phyloP scores from a whole-genome alignment of 148 eudicot genomes.

The Dysphania ambrosioides region DNA sequence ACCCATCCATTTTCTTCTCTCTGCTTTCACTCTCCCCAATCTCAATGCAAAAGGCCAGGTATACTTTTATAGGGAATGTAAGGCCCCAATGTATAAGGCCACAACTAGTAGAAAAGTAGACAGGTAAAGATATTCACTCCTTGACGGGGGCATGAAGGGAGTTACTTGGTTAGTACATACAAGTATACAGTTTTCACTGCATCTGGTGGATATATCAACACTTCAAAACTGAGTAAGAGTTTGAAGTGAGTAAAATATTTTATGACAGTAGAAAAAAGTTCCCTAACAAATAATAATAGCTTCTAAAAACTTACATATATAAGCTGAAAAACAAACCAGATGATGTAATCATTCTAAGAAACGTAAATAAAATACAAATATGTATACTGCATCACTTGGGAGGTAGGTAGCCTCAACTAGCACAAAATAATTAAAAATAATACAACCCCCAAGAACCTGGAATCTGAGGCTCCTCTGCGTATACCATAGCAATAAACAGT shows the following conservation, averaged over 20 bases:
- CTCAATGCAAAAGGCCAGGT: neutral
- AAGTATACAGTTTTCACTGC: neutral
- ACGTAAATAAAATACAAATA: slow-evolving; percentile 30
- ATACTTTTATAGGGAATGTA: neutral
- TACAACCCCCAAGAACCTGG: slow-evolving; percentile 36
- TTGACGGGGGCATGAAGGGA: neutral
- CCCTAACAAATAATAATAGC: slow-evolving; percentile 16
- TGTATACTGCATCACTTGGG: slow-evolving; percentile 28
- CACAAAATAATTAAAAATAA: slow-evolving; percentile 15
- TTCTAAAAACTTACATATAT: slow-evolving; percentile 21
- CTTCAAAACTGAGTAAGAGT: neutral
- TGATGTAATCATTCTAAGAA: slow-evolving; percentile 22
- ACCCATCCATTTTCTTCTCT: neutral
- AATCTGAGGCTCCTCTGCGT: slow-evolving; percentile 21
- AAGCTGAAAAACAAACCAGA: slow-evolving; percentile 26
- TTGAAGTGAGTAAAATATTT: neutral
- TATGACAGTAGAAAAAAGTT: slow-evolving; percentile 1
- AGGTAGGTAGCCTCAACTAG: slow-evolving; percentile 21
- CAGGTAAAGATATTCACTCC: neutral
- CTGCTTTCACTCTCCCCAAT: neutral
- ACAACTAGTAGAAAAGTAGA: neutral
- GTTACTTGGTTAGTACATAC: neutral
- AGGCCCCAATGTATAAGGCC: too few species aligned
- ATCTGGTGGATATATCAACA: neutral
- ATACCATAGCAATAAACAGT: slow-evolving; percentile 22